A percentile compares a stretch with the other conserved stretches of the same genome.
Conservation (phyloP, 306 rosid genomes). For the Dicorynia guianensis region DNA sequence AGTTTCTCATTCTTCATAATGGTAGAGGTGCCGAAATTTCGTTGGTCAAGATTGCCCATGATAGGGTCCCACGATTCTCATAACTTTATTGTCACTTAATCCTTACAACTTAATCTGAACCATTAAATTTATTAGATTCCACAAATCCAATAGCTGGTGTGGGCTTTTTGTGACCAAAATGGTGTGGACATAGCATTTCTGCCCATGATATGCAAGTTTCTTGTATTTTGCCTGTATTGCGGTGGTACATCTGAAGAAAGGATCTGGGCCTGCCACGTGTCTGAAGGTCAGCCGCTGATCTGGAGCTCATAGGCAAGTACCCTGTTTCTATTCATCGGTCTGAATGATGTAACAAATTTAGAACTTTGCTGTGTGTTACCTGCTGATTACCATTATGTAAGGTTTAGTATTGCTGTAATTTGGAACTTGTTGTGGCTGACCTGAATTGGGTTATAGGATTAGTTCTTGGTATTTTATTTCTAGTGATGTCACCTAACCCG, state of each 20-base stretch:
- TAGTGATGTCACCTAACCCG: not conserved
- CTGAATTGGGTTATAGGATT: constrained; percentile 37
- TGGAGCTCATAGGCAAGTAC: constrained; percentile 74
- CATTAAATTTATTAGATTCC: too few species aligned
- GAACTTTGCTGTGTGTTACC: constrained; percentile 47
- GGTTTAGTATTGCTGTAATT: constrained; percentile 48
- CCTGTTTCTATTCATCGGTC: constrained; percentile 54
- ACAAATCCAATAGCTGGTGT: too few species aligned
- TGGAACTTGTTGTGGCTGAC: constrained; percentile 43
- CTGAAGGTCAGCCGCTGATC: constrained; percentile 55
- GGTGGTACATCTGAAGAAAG: constrained; percentile 53
- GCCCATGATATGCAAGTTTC: constrained; percentile 38
- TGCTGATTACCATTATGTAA: constrained; percentile 51
- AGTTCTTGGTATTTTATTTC: constrained; percentile 31
- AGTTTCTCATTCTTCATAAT: constrained; percentile 40
- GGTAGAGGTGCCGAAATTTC: constrained; percentile 45
- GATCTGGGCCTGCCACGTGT: constrained; percentile 41
- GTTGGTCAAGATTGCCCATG: constrained; percentile 39
- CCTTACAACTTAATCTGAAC: too few species aligned
- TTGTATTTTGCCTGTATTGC: constrained; percentile 38
- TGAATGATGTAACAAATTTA: constrained; percentile 53
- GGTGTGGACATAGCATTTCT: too few species aligned
- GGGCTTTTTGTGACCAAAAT: too few species aligned
- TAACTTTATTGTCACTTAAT: too few species aligned
- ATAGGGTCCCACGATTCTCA: too few species aligned